Evolutionary conservation across 176 grass and related monocot species (phyloP).

Genomic region (Avena atlantica): DNA sequence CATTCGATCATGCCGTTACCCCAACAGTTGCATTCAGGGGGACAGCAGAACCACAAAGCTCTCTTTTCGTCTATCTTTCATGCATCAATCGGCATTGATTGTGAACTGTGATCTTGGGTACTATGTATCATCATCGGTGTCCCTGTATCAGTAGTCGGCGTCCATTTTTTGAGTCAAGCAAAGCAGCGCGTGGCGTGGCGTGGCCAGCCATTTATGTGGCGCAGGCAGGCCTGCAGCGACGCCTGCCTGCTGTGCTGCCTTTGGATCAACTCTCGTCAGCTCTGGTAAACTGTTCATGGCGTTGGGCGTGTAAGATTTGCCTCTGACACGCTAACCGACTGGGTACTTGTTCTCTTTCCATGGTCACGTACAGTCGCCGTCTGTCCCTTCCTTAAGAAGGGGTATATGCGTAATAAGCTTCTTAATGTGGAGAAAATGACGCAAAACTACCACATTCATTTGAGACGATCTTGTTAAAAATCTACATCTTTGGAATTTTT

Average conservation of each 20-base stretch:
- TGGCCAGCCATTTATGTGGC: not conserved
- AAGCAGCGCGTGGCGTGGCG: not conserved
- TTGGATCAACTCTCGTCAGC: slow-evolving; percentile 28
- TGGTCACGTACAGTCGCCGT: slow-evolving; percentile 51
- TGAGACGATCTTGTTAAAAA: too few relatives aligned
- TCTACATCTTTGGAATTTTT: too few relatives aligned
- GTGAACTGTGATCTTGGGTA: too few relatives aligned
- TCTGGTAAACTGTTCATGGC: slow-evolving; percentile 26
- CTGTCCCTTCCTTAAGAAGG: slow-evolving; percentile 36
- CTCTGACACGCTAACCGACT: slow-evolving; percentile 19
- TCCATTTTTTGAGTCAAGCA: too few relatives aligned
- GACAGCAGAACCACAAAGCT: too few relatives aligned
- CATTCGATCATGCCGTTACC: slow-evolving; percentile 39
- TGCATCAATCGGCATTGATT: too few relatives aligned
- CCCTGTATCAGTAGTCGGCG: too few relatives aligned
- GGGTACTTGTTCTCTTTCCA: slow-evolving; percentile 44
- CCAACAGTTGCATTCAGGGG: slow-evolving; percentile 30
- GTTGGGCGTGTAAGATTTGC: slow-evolving; percentile 13
- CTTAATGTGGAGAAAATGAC: not conserved
- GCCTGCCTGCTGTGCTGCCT: not conserved
- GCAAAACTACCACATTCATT: too few relatives aligned
- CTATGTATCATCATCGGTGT: too few relatives aligned
- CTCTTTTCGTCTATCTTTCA: too few relatives aligned
- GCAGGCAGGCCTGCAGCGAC: not conserved
- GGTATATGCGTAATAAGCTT: not conserved